Base-by-base conservation (phyloP, 2,329 filamentous ascomycete genomes). In the Fusarium sterilihyphosum region DNA sequence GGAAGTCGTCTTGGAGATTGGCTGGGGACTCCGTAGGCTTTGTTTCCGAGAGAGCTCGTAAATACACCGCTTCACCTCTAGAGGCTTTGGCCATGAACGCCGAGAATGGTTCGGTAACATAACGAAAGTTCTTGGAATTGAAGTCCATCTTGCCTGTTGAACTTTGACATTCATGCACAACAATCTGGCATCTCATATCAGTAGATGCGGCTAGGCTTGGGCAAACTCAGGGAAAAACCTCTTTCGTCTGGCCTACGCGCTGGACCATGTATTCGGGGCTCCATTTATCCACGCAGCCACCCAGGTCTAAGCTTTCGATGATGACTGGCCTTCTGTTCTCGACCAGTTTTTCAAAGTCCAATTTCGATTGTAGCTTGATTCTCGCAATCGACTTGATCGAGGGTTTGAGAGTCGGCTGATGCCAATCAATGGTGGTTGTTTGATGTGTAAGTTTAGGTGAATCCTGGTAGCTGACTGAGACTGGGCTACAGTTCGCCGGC, bases 81-180 rank as follows among this genome's bases (percentile, higher is more conserved):
- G 87, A 82, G 24, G 91, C 88, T 58, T 88, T 87, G 40, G 88
- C 81, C 58, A 95, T 85, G 79, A 97, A 95, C 0, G 87, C 83
- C 3, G 86, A 88, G 75, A 97, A 94, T 6, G 84, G 79, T 71
- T 92, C 91, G 8, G 90, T 93, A 14, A 88, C 85, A 79, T 97
- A 97, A 43, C 85, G 83, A 79, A 97, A 97, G 81, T 97, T 97
- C 82, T 97, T 97, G 52, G 87, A 85, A 65, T 91, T 91, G 79
- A 98, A 97, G 75, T 94, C 92, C 92, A 97, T 94, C 52, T 88
- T 88, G 37, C 89, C 85, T 9, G 85, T 87, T 31, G 82, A 75
- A 35, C 60, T 65, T 12, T 86, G 82, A 26, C 92, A 90, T 73
- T 93, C 89, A 78, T 98, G 95, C 9, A 97, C 89, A 17, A 94